phyloP scores from a whole-genome alignment of 495 filamentous ascomycete species.

The Penicillium parvum region DNA sequence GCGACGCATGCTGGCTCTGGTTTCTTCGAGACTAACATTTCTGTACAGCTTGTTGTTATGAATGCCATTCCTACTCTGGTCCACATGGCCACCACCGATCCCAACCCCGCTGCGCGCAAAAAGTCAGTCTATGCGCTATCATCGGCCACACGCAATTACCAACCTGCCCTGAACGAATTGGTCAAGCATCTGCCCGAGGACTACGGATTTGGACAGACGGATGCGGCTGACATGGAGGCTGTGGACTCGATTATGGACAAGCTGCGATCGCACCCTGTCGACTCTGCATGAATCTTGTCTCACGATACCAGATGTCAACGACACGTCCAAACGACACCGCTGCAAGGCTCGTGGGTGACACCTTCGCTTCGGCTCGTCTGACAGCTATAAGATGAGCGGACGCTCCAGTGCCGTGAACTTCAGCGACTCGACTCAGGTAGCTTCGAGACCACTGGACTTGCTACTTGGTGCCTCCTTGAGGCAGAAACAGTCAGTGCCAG shows the following conservation, averaged over 20 bases:
- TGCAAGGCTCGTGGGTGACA: neutral
- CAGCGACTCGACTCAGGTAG: no score
- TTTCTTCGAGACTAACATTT: slow-evolving; percentile 14
- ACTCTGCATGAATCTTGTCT: slow-evolving; percentile 24
- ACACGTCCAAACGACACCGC: neutral
- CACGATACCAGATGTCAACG: neutral
- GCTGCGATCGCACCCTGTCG: slow-evolving; percentile 50
- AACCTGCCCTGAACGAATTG: slow-evolving; percentile 61
- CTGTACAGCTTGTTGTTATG: slow-evolving; percentile 54
- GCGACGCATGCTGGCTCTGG: neutral
- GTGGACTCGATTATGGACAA: slow-evolving; percentile 68
- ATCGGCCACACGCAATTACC: slow-evolving; percentile 78
- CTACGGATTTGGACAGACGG: slow-evolving; percentile 54
- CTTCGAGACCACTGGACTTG: no score
- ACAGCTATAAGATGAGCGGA: no score
- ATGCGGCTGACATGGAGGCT: slow-evolving; percentile 80
- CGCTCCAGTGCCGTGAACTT: no score
- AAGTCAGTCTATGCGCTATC: slow-evolving; percentile 89
- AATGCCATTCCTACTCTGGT: slow-evolving; percentile 69
- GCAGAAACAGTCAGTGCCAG: no score
- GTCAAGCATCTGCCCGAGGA: slow-evolving; percentile 62
- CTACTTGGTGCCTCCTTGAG: no score
- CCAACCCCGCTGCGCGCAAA: slow-evolving; percentile 62
- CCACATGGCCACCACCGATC: slow-evolving; percentile 55
- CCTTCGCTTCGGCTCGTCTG: no score